Conservation (phyloP, 768 basidiomycete genomes). For the Boletus reticuloceps region DNA sequence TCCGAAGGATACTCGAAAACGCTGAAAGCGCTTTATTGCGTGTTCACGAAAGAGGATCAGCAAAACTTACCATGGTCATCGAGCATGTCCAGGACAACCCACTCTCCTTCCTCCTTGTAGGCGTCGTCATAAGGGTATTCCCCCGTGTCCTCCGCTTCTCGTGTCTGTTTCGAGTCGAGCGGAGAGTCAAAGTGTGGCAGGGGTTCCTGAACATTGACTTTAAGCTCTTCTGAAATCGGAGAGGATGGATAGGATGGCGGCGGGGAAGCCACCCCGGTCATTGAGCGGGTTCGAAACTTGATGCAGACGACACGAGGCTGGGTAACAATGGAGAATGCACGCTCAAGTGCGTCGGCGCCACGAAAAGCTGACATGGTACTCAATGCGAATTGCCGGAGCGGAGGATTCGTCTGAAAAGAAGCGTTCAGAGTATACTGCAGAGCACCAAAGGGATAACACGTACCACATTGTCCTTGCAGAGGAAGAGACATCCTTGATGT, state of each 20-base stretch:
- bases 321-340: conserved; percentile 20
- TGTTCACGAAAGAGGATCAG: background rate
- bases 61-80: conserved; percentile 39
- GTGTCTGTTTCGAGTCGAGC: conserved; percentile 1
- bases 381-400: conserved; percentile 41
- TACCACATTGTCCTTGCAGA: conserved; percentile 56
- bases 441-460: conserved; percentile 16
- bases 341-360: conserved; percentile 43
- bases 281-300: conserved; percentile 31
- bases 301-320: conserved; percentile 39
- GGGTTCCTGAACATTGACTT: conserved; percentile 4
- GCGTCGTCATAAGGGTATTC: background rate
- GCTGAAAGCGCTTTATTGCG: conserved; percentile 31
- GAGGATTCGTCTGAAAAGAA: conserved; percentile 35
- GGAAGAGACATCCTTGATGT: conserved; percentile 49
- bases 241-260: conserved; percentile 25
- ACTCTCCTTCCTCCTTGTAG: conserved; percentile 36
- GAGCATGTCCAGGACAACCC: conserved; percentile 52
- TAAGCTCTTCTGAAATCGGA: conserved; percentile 16
- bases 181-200: background rate
- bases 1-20: conserved; percentile 47
- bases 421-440: background rate
- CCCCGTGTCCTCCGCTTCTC: background rate
- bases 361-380: conserved; percentile 41
- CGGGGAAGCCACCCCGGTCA: conserved; percentile 10